phyloP scores from a whole-genome alignment of 2,329 filamentous ascomycete genomes.

The Keithomyces neogunnii region DNA sequence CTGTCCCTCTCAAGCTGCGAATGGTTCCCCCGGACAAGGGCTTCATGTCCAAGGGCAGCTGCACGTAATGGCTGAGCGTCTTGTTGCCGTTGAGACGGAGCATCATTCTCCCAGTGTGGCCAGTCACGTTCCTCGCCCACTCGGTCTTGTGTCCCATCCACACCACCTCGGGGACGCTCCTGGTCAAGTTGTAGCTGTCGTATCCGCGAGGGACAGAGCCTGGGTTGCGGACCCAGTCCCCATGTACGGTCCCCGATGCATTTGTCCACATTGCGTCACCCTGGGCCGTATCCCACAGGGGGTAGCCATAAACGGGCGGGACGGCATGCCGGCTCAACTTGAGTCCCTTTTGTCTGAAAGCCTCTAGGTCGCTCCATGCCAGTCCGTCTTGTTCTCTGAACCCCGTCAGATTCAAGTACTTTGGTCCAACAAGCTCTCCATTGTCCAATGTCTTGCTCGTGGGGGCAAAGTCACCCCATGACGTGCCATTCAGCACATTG shows the following conservation, averaged over 20 bases:
- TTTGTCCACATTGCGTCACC: conserved; percentile 60
- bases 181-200: conserved; percentile 53
- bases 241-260: conserved; percentile 66
- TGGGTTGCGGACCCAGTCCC: conserved; percentile 61
- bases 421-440: conserved; percentile 14
- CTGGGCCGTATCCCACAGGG: conserved; percentile 29
- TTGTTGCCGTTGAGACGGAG: conserved; percentile 54
- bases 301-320: conserved; percentile 31
- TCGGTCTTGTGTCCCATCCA: conserved; percentile 52
- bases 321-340: conserved; percentile 49
- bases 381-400: conserved; percentile 66
- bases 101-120: conserved; percentile 58
- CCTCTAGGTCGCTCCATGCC: conserved; percentile 65
- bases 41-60: conserved; percentile 23
- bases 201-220: conserved; percentile 37
- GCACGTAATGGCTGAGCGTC: conserved; percentile 35
- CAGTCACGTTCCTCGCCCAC: conserved; percentile 78
- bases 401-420: conserved; percentile 66
- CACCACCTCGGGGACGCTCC: conserved; percentile 54
- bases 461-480: conserved; percentile 53
- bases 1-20: conserved; percentile 59
- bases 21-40: conserved; percentile 43
- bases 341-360: conserved; percentile 57
- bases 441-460: conserved; percentile 17
- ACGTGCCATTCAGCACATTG: conserved; percentile 43